Evolutionary conservation across 495 filamentous ascomycete species (phyloP).

Genomic region (Apiosordaria backusii): DNA sequence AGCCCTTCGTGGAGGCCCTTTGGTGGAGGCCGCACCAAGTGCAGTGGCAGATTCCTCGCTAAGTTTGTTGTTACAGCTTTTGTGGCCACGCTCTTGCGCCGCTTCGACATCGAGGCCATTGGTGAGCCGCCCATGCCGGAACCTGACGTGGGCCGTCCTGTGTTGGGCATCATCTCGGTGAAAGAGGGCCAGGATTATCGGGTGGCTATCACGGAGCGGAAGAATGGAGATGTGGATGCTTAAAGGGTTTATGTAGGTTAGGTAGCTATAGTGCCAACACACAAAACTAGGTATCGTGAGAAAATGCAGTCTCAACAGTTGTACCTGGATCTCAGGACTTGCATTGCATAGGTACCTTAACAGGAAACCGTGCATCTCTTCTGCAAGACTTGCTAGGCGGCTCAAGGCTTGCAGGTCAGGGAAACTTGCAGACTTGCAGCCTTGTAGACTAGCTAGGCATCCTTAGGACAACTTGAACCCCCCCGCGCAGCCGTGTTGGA

Average conservation of each 20-base stretch:
- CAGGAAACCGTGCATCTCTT: no score
- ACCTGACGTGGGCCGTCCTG: constrained; percentile 23
- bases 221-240: constrained; percentile 1
- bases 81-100: constrained; percentile 27
- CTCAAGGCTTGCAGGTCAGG: no score
- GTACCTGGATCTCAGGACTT: no score
- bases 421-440: no score
- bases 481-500: neutral
- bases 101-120: constrained; percentile 23
- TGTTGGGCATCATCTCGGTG: constrained; percentile 27
- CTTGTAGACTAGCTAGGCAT: neutral
- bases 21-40: constrained; percentile 32
- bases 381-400: no score
- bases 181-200: constrained; percentile 20
- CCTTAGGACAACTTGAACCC: neutral
- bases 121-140: constrained; percentile 20
- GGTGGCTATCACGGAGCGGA: constrained; percentile 10
- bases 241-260: neutral
- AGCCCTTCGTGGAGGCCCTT: constrained; percentile 29
- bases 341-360: no score
- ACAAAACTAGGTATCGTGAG: no score
- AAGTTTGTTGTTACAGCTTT: constrained; percentile 20
- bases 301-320: no score
- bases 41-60: constrained; percentile 31
- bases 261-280: no score